A percentile compares a stretch with the other conserved stretches of the same genome.
These are phyloP conservation scores for Aphanomyces invadans DNA, from an alignment of 352 stramenopile species.

Conservation along the genomic window DNA sequence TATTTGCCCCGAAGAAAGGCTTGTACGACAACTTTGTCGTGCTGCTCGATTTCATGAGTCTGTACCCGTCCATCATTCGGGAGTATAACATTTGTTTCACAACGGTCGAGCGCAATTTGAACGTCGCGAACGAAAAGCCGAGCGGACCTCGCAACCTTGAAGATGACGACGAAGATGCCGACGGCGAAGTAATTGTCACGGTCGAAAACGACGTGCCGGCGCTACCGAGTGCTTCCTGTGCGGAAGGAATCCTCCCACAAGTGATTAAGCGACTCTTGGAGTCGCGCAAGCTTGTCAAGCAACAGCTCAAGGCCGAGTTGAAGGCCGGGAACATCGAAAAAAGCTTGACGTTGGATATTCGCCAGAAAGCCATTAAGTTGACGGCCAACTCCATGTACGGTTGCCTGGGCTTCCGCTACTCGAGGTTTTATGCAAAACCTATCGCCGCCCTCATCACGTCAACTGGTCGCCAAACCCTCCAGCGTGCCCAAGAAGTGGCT, in stretches of 20 bases:
- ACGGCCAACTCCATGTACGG: slow-evolving; percentile 99
- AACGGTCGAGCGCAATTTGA: slow-evolving; percentile 89
- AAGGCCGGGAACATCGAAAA: slow-evolving; percentile 80
- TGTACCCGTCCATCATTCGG: slow-evolving; percentile 99
- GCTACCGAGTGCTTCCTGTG: slow-evolving; percentile 57
- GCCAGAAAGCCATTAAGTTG: slow-evolving; percentile 99
- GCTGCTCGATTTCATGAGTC: slow-evolving; percentile 99
- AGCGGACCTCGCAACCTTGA: slow-evolving; percentile 44
- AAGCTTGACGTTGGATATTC: slow-evolving; percentile 94
- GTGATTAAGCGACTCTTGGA: slow-evolving; percentile 98
- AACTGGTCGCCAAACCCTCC: slow-evolving; percentile 96
- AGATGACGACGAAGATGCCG: slow-evolving; percentile 71
- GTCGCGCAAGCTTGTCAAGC: slow-evolving; percentile 96
- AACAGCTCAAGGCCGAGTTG: slow-evolving; percentile 92
- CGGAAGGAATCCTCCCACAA: slow-evolving; percentile 90
- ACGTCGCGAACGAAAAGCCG: slow-evolving; percentile 31
- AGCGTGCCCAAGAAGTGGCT: slow-evolving; percentile 96
- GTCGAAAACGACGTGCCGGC: slow-evolving; percentile 84
- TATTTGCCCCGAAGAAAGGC: slow-evolving; percentile 99
- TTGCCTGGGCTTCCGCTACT: slow-evolving; percentile 98
- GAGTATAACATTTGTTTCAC: slow-evolving; percentile 99
- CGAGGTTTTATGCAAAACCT: slow-evolving; percentile 97
- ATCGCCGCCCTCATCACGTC: slow-evolving; percentile 99
- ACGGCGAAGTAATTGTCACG: slow-evolving; percentile 45
- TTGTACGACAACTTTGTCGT: slow-evolving; percentile 99